These are phyloP conservation scores for Blastobotrys serpentis DNA, from an alignment of 1,139 yeast species.

Conservation along the genomic window DNA sequence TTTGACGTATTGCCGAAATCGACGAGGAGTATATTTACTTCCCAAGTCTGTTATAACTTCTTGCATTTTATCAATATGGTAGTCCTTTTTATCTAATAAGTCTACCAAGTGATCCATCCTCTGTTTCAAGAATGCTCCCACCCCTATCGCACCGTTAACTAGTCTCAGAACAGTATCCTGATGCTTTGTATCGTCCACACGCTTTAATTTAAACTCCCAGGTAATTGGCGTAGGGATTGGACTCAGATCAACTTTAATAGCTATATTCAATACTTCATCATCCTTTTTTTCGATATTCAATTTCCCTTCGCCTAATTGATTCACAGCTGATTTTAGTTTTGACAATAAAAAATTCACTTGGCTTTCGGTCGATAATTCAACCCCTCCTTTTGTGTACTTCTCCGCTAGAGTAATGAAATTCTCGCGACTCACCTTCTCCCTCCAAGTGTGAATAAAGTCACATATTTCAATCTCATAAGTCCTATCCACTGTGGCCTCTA, in stretches of 20 bases:
- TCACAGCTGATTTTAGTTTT: not conserved
- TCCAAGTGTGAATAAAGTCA: not conserved
- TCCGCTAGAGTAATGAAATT: not conserved
- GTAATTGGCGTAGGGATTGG: not conserved
- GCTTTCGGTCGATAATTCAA: not conserved
- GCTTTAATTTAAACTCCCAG: not conserved
- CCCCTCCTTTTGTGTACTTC: not conserved
- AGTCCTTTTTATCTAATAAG: not conserved
- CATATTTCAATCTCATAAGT: not conserved
- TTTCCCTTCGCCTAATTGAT: not conserved
- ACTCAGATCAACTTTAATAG: constrained; percentile 1
- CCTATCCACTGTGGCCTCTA: not conserved
- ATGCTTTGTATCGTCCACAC: not conserved
- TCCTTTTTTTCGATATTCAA: not conserved
- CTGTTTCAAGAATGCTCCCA: constrained; percentile 1
- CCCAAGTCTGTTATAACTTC: constrained; percentile 2
- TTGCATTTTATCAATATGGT: not conserved
- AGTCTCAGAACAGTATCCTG: not conserved
- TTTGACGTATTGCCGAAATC: not conserved
- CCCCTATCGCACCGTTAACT: not conserved
- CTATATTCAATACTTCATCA: not conserved
- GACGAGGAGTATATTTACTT: not conserved
- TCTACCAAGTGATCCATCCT: not conserved
- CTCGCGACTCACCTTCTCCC: not conserved
- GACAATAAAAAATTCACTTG: not conserved